Base-by-base conservation (phyloP, 768 basidiomycete genomes). In the Cubamyces sp. region DNA sequence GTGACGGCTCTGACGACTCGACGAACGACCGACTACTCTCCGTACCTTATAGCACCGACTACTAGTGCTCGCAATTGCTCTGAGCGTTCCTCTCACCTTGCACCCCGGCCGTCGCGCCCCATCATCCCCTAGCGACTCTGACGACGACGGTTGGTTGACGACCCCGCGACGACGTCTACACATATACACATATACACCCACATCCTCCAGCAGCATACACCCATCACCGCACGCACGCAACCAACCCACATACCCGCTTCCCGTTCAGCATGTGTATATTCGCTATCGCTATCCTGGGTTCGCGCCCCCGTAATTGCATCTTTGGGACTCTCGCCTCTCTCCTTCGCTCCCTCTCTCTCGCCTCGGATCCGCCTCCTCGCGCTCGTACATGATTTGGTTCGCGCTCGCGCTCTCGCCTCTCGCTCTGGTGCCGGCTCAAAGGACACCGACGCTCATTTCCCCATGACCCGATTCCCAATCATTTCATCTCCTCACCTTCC, bases 351-450 rank as follows among this genome's bases (percentile, higher is more conserved):
- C 34, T 39, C 41, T 15, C 39, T 34, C 41, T 57, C 59, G 23
- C n/a, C 50, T 60, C 34, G 16, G 11, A 14, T 48, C 30, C n/a
- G n/a, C n/a, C 37, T 12, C 30, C 40, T 26, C 11, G 46, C 28
- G 41, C 46, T 45, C 55, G 52, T 57, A 61, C 45, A 63, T 23
- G 19, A 41, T 48, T 37, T 43, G n/a, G 57, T 39, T 41, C 53
- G 52, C 57, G 43, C 41, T 39, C 30, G 47, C 61, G 26, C 57
- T 43, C 47, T 25, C 49, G 56, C 53, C 53, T 56, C 34, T 34
- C 59, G 64, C 68, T 67, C 60, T 66, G 68, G 66, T 61, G 64
- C 63, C 66, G 56, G 66, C 64, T 49, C 60, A 66, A 68, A 62
- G 68, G 65, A 67, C 63, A 63, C 66, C 62, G 61, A 64, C 64